Percentiles rank a stretch among this genome's conserved stretches.
Conservation (phyloP, 371 early-diverging fungal species). For the Mortierella sp. region DNA sequence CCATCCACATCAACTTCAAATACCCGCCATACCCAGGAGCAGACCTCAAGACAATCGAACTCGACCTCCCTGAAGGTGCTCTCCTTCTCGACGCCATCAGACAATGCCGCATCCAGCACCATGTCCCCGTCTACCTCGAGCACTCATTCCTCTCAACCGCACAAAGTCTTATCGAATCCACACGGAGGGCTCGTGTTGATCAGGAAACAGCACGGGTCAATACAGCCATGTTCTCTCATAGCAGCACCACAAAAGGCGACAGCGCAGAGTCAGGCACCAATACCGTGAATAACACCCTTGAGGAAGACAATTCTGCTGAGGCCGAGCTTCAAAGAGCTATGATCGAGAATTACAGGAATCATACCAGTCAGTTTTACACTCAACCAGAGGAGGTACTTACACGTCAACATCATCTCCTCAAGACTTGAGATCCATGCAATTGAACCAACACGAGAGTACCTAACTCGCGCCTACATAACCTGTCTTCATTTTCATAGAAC, state of each 20-base stretch:
- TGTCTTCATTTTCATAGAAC: conserved; percentile 57
- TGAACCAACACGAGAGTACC: background rate
- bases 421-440: background rate
- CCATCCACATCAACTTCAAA: conserved; percentile 43
- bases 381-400: conserved; percentile 63
- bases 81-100: conserved; percentile 61
- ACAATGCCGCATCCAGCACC: conserved; percentile 58
- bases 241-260: background rate
- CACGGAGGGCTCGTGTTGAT: conserved; percentile 30
- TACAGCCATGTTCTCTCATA: conserved; percentile 21
- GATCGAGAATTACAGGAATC: conserved; percentile 59
- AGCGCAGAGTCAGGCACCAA: background rate
- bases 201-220: conserved; percentile 30
- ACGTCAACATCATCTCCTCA: background rate
- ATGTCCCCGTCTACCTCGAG: conserved; percentile 63
- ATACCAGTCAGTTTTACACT: conserved; percentile 63
- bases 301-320: conserved; percentile 11
- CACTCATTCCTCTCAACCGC: conserved; percentile 62
- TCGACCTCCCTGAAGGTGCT: conserved; percentile 59
- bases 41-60: conserved; percentile 37
- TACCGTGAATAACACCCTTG: background rate
- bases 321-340: conserved; percentile 45
- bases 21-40: conserved; percentile 52
- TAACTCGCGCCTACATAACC: background rate
- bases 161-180: conserved; percentile 49